Base-by-base conservation (phyloP, 164 flowering plant species). In the Euptelea pleiosperma region DNA sequence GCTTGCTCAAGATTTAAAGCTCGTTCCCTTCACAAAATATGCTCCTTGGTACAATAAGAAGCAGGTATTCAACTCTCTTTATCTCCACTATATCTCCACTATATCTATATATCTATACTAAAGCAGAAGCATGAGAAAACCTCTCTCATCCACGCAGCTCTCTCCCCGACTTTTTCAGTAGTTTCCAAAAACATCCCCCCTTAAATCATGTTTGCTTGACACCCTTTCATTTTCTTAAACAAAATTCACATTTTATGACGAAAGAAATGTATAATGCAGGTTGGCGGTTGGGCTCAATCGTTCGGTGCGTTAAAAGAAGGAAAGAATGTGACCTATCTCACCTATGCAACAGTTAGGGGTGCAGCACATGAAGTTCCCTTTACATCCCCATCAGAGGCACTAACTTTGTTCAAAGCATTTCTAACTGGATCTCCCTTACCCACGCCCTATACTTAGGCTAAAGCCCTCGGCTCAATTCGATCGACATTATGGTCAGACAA, bases 251-350 rank as follows among this genome's bases (percentile, higher is more conserved):
- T n/a, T n/a, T n/a, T n/a, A n/a, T n/a, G n/a, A n/a, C n/a, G n/a
- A n/a, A n/a, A n/a, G n/a, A n/a, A n/a, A n/a, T n/a, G n/a, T n/a
- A n/a, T 44, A 3, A 24, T 63, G 67, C 70, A 79, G 80, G 68
- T 79, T 37, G 83, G 70, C 25, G 83, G 83, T 11, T 79, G 83
- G 80, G 64, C 73, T n/a, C 80, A 79, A 34, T 71, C 78, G 24
- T 79, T 73, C 67, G 75, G 80, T 21, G 43, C 33, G 14, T 5
- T 44, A 16, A 66, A 25, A 43, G 60, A 56, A 3, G 81, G 84
- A 5, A 68, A 61, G 54, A 77, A 77, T 22, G 65, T 63, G 14
- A 77, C 79, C 30, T 75, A 65, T 41, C 56, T 73, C 21, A 75
- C 77, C 14, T 75, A 5, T 41, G 79, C 84, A 7, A 79, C 84